A percentile compares a stretch with the other conserved stretches of the same genome.
Conservation (phyloP, 2,329 filamentous ascomycete species). For the Beauveria varroae region DNA sequence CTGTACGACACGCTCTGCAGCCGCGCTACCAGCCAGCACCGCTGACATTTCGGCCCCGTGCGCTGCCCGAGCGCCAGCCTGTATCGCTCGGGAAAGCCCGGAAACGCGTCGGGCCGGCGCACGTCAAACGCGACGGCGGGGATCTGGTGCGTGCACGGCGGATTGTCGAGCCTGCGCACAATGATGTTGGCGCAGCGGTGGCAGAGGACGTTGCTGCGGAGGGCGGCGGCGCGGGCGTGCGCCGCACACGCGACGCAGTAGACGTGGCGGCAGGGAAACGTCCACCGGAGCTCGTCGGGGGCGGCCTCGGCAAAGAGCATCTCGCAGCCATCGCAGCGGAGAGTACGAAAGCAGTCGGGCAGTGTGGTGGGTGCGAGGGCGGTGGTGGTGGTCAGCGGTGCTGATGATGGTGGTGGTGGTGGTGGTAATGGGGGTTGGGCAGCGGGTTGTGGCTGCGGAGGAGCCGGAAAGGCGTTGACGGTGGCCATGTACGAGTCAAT, state of each 20-base stretch:
- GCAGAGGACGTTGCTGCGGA: background rate
- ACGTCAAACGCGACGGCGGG: background rate
- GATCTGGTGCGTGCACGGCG: slow-evolving; percentile 7
- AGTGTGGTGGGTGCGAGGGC: background rate
- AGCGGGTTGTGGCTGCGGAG: too few relatives aligned
- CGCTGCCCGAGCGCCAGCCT: slow-evolving; percentile 4
- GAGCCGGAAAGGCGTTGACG: background rate
- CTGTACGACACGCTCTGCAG: slow-evolving; percentile 6
- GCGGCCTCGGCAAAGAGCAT: slow-evolving; percentile 8
- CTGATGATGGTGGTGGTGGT: background rate
- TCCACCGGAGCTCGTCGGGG: slow-evolving; percentile 3
- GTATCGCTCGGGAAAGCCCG: background rate
- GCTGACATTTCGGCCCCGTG: slow-evolving; percentile 9
- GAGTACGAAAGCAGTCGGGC: slow-evolving; percentile 8
- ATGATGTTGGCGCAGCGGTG: slow-evolving; percentile 1
- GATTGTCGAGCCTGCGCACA: slow-evolving; percentile 1
- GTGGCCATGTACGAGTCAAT: background rate
- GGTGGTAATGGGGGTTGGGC: too few relatives aligned
- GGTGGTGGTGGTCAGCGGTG: background rate
- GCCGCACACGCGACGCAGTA: slow-evolving; percentile 6
- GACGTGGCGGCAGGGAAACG: slow-evolving; percentile 10
- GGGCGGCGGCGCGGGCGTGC: background rate
- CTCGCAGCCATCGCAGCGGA: slow-evolving; percentile 11
- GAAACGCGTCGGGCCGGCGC: background rate
- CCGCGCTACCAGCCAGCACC: slow-evolving; percentile 3